Conservation (phyloP, 768 basidiomycete species). For the Suillus fuscotomentosus region DNA sequence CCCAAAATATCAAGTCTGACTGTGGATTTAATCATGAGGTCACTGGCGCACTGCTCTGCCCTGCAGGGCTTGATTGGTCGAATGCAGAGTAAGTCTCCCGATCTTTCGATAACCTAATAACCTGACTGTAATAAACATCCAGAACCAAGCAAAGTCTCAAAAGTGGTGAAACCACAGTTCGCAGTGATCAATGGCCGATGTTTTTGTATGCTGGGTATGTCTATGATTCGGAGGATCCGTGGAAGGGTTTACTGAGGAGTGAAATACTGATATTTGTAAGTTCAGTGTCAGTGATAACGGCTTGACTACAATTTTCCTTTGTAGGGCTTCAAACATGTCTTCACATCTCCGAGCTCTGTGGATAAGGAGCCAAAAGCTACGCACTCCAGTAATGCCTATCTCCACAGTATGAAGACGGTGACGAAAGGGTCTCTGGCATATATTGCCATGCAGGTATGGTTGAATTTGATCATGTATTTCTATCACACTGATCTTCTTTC, state of each 20-base stretch:
- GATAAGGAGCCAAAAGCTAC: too few species aligned
- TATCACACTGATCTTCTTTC: too few species aligned
- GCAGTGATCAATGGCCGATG: not conserved
- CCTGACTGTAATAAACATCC: not conserved
- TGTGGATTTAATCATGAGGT: not conserved
- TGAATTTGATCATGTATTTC: too few species aligned
- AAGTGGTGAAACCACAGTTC: not conserved
- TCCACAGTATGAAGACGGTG: too few species aligned
- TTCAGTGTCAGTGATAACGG: not conserved
- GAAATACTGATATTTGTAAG: not conserved
- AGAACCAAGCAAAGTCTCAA: not conserved
- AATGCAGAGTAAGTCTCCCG: not conserved
- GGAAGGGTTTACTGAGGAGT: not conserved
- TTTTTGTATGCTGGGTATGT: not conserved
- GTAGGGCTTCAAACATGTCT: not conserved
- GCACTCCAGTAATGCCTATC: too few species aligned
- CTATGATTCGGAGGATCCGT: not conserved
- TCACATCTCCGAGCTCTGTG: too few species aligned
- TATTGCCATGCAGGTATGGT: too few species aligned
- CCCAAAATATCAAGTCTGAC: not conserved
- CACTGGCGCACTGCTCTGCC: not conserved
- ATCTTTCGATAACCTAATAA: not conserved
- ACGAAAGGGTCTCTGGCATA: too few species aligned
- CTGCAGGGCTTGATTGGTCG: not conserved
- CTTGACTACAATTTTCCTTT: not conserved